These are phyloP conservation scores for Hypocrella siamensis DNA, from an alignment of 2,329 filamentous ascomycete species.

Conservation along the genomic window DNA sequence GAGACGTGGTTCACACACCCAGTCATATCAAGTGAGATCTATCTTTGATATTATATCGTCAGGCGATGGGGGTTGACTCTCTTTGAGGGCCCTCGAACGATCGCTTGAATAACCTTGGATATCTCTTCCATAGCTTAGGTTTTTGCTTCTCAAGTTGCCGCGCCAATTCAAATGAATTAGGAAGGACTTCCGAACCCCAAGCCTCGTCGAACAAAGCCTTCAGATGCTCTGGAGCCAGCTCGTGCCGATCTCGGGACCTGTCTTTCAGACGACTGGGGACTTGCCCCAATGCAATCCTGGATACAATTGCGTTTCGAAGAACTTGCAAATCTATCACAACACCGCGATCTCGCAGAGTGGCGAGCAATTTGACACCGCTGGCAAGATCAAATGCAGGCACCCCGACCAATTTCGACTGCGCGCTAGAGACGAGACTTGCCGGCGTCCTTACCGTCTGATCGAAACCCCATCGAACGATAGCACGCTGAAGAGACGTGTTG, in stretches of 20 bases:
- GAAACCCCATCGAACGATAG: slow-evolving; percentile 30
- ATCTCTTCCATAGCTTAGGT: slow-evolving; percentile 14
- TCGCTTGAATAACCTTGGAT: slow-evolving; percentile 12
- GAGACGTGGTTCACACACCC: too few species aligned
- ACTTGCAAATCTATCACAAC: slow-evolving; percentile 17
- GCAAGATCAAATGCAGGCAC: slow-evolving; percentile 16
- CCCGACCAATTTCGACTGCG: slow-evolving; percentile 3
- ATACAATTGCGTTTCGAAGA: slow-evolving; percentile 12
- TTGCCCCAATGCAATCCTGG: slow-evolving; percentile 14
- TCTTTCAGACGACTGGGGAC: slow-evolving; percentile 12
- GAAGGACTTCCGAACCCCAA: slow-evolving; percentile 17
- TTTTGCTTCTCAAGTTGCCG: slow-evolving; percentile 14
- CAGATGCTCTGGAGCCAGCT: slow-evolving; percentile 14
- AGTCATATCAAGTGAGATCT: too few species aligned
- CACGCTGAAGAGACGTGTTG: slow-evolving; percentile 18
- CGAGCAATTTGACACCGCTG: slow-evolving; percentile 20
- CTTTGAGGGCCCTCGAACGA: slow-evolving; percentile 12
- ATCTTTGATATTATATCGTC: too few species aligned
- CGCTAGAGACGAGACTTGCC: slow-evolving; percentile 6
- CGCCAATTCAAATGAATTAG: slow-evolving; percentile 8
- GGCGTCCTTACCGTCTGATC: slow-evolving; percentile 15
- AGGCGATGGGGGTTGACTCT: too few species aligned
- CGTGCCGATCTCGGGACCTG: slow-evolving; percentile 14
- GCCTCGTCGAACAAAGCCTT: slow-evolving; percentile 17
- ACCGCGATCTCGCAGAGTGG: slow-evolving; percentile 17